Evolutionary conservation across 1,284 basidiomycete species (phyloP).

Genomic region (Ceratobasidium sp.): DNA sequence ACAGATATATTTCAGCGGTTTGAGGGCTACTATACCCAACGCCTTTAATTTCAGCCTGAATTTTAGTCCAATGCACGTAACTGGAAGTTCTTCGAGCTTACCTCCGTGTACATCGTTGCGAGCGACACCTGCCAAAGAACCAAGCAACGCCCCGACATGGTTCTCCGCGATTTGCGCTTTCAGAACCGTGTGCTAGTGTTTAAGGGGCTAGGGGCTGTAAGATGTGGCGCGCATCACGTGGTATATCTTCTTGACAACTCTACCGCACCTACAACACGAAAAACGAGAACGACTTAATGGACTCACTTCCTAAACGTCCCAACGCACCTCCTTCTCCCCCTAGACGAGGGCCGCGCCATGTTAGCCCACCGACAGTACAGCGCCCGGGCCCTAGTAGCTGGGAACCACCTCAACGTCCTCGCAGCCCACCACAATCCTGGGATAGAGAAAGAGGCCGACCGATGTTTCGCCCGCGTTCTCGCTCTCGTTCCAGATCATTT

Average conservation of each 20-base stretch:
- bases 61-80: no score
- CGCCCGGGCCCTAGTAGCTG: constrained; percentile 35
- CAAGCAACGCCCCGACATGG: no score
- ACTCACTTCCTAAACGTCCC: constrained; percentile 32
- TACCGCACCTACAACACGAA: no score
- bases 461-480: constrained; percentile 35
- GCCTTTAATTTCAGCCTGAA: no score
- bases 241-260: background rate
- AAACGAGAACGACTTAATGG: constrained; percentile 3
- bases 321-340: constrained; percentile 35
- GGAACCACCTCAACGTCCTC: constrained; percentile 33
- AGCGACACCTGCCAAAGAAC: no score
- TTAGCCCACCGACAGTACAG: constrained; percentile 32
- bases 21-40: no score
- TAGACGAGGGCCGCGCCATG: constrained; percentile 34
- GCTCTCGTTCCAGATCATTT: constrained; percentile 29
- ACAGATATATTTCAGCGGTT: no score
- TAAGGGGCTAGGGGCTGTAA: background rate
- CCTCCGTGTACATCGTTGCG: no score
- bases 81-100: no score
- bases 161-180: no score
- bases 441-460: constrained; percentile 37
- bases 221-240: background rate
- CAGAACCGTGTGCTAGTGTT: background rate
- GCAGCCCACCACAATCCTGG: constrained; percentile 30